Evolutionary conservation across 352 stramenopile species (phyloP).

Genomic region (Globisporangium paddicum): DNA sequence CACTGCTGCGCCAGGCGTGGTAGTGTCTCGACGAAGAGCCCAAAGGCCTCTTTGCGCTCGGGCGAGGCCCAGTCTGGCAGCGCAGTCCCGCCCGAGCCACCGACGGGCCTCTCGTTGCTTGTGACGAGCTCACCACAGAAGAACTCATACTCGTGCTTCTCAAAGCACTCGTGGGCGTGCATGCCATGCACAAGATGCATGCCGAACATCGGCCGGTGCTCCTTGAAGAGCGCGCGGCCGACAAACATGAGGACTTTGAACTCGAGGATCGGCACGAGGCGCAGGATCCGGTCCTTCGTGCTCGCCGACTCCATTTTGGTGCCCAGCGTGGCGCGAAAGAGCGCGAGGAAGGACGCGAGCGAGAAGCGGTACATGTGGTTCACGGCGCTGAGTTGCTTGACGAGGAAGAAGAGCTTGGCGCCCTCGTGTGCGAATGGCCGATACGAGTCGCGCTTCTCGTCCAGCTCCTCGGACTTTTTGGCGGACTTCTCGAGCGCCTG

Average conservation of each 20-base stretch:
- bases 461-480: conserved; percentile 88
- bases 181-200: conserved; percentile 93
- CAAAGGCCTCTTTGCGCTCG: conserved; percentile 87
- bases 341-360: conserved; percentile 81
- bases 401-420: conserved; percentile 92
- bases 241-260: conserved; percentile 91
- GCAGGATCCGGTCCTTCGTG: conserved; percentile 77
- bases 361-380: conserved; percentile 97
- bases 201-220: conserved; percentile 91
- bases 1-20: conserved; percentile 62
- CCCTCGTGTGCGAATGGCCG: conserved; percentile 86
- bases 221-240: conserved; percentile 91
- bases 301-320: conserved; percentile 77
- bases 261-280: conserved; percentile 86
- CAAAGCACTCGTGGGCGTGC: conserved; percentile 85
- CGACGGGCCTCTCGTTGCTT: conserved; percentile 19
- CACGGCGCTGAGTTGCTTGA: conserved; percentile 85
- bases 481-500: conserved; percentile 84
- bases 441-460: conserved; percentile 92
- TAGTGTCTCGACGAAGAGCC: conserved; percentile 66
- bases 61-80: conserved; percentile 76
- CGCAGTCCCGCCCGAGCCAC: not conserved
- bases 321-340: conserved; percentile 83
- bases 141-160: conserved; percentile 91
- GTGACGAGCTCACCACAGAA: conserved; percentile 87